Evolutionary conservation across 768 basidiomycete species (phyloP).

Genomic region (button mushroom (Agaricus bisporus)): DNA sequence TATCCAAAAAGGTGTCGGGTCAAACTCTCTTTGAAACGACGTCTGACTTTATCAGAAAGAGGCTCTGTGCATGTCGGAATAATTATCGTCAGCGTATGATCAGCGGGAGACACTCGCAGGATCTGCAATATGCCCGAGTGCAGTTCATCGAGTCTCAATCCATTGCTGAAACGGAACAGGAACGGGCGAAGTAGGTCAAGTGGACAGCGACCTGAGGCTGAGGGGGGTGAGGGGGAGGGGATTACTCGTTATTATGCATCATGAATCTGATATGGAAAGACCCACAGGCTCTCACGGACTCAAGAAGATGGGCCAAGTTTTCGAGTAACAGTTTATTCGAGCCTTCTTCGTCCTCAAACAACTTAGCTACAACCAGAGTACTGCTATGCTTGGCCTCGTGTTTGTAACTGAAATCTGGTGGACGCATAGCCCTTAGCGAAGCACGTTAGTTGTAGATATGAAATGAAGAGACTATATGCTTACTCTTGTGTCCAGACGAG

Average conservation of each 20-base stretch:
- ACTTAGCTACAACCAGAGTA: constrained; percentile 47
- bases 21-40: constrained; percentile 46
- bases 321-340: constrained; percentile 20
- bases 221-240: not conserved
- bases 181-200: constrained; percentile 45
- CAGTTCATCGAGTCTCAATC: constrained; percentile 24
- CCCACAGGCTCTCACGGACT: constrained; percentile 26
- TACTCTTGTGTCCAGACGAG: constrained; percentile 75
- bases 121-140: constrained; percentile 40
- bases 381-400: constrained; percentile 62
- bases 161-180: constrained; percentile 28
- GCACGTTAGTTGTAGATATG: not conserved
- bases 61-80: constrained; percentile 21
- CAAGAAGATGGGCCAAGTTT: constrained; percentile 25
- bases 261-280: not conserved
- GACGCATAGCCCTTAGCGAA: constrained; percentile 44
- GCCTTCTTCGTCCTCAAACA: constrained; percentile 40
- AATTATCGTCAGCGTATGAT: constrained; percentile 26
- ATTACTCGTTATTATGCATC: not conserved
- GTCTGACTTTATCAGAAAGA: constrained; percentile 30
- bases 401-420: constrained; percentile 77
- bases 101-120: constrained; percentile 27
- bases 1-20: constrained; percentile 57
- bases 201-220: constrained; percentile 41
- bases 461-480: constrained; percentile 18